phyloP scores from a whole-genome alignment of 2,329 filamentous ascomycete species.

The Phaeosphaeriaceae sp. region DNA sequence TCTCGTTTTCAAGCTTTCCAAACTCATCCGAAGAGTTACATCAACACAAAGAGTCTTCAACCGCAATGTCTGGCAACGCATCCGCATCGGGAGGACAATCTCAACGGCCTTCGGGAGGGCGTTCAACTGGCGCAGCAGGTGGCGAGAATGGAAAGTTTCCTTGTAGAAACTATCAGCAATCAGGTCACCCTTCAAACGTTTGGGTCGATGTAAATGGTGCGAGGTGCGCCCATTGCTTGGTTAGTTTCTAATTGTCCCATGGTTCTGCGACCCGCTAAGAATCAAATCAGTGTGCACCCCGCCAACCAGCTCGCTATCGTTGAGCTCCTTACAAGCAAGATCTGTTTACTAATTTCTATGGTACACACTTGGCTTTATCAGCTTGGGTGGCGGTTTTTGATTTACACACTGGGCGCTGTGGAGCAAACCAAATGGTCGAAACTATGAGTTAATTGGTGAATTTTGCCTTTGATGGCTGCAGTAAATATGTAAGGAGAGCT shows the following conservation, averaged over 20 bases:
- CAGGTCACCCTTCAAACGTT: constrained; percentile 26
- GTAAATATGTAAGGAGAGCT: no score
- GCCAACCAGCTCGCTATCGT: not conserved
- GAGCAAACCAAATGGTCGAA: not conserved
- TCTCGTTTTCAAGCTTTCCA: not conserved
- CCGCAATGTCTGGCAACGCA: not conserved
- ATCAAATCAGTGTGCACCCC: constrained; percentile 24
- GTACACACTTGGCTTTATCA: not conserved
- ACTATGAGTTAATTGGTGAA: not conserved
- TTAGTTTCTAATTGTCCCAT: constrained; percentile 22
- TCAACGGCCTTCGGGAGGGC: constrained; percentile 24
- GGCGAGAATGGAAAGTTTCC: constrained; percentile 27
- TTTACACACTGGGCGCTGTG: not conserved
- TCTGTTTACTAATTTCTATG: not conserved
- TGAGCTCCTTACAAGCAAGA: not conserved
- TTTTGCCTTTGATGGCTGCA: no score
- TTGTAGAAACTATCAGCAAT: constrained; percentile 27
- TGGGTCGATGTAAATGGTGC: constrained; percentile 24
- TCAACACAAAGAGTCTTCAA: not conserved
- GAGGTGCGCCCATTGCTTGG: constrained; percentile 31
- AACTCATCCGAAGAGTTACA: not conserved
- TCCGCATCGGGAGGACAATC: constrained; percentile 2
- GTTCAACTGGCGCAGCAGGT: constrained; percentile 32
- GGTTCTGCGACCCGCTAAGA: constrained; percentile 21
- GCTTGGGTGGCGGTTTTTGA: not conserved